phyloP scores from a whole-genome alignment of 2,329 filamentous ascomycete genomes.

The Pseudogymnoascus sp. region DNA sequence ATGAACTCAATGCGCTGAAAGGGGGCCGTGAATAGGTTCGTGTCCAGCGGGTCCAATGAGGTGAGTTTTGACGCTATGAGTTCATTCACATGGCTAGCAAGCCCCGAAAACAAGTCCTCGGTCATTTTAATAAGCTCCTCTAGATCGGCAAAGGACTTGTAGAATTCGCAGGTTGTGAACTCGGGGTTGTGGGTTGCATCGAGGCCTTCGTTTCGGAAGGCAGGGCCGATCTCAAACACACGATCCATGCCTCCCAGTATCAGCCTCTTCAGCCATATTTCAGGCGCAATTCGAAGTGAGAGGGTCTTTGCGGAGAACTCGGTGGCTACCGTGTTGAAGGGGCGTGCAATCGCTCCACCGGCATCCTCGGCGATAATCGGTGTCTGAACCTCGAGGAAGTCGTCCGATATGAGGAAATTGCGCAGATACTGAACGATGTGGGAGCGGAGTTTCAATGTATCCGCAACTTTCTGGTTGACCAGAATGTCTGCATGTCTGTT shows the following conservation, averaged over 20 bases:
- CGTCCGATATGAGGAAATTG: slow-evolving; percentile 59
- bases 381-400: slow-evolving; percentile 83
- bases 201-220: slow-evolving; percentile 88
- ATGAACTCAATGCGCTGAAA: slow-evolving; percentile 75
- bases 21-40: slow-evolving; percentile 42
- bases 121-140: slow-evolving; percentile 68
- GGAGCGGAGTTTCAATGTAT: slow-evolving; percentile 67
- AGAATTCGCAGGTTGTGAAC: slow-evolving; percentile 97
- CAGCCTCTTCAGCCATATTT: slow-evolving; percentile 89
- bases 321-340: slow-evolving; percentile 73
- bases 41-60: slow-evolving; percentile 41
- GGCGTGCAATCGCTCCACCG: slow-evolving; percentile 79
- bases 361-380: slow-evolving; percentile 77
- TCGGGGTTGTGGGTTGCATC: slow-evolving; percentile 93
- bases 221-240: slow-evolving; percentile 87
- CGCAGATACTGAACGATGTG: slow-evolving; percentile 67
- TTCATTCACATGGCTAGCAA: slow-evolving; percentile 45
- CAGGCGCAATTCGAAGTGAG: slow-evolving; percentile 80
- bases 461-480: slow-evolving; percentile 58
- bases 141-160: slow-evolving; percentile 75
- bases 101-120: slow-evolving; percentile 56
- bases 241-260: slow-evolving; percentile 81
- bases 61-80: slow-evolving; percentile 39
- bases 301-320: slow-evolving; percentile 66
- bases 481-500: slow-evolving; percentile 83